Evolutionary conservation across 1,284 basidiomycete genomes (phyloP), one percentile per base, ranked within the genome.

Genomic region (Boletus sp.): DNA sequence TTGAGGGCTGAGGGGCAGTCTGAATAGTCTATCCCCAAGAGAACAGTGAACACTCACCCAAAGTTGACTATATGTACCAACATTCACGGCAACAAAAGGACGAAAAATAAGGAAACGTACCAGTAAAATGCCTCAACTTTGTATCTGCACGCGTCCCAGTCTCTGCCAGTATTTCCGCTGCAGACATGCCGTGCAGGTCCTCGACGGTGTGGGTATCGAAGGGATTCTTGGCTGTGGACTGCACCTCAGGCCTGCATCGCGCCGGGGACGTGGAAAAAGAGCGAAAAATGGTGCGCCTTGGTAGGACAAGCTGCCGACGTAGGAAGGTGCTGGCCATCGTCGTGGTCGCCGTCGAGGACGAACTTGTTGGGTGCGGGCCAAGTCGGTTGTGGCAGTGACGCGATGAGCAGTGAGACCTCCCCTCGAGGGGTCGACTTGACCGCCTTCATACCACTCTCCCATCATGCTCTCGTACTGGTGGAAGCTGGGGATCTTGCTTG

Each of bases 81-180:
- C n/a, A 10, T 57, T 45, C 22, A 35, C 14, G 27, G 60, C 30
- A 53, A 37, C 22, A 19, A 41, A 34, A 19, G 14, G 44, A 25
- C 7, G 14, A 50, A 50, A 55, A 47, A 22, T 34, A 3, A 48
- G 48, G 32, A 32, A 40, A 72, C 81, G 58, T 61, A 91, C 90
- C 89, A 48, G 91, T 94, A 65, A 94, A 94, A 71, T 94, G 91
- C 64, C 91, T 80, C 79, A 97, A 82, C 67, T 83, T 84, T n/a
- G 88, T 74, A 57, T 92, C 89, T 50, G 80, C 81, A 50, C 82
- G 75, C 20, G 81, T 77, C 10, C 83, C 85, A 2, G 80, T 79
- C 68, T 93, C 89, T 45, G 77, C 73, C 50, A 96, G 69, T 60
- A 95, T 87, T 57, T 94, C 84, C 34, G 81, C 69, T 2, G 89